These are phyloP conservation scores for Exophiala oligosperma DNA, from an alignment of 2,329 filamentous ascomycete genomes.

Conservation along the genomic window DNA sequence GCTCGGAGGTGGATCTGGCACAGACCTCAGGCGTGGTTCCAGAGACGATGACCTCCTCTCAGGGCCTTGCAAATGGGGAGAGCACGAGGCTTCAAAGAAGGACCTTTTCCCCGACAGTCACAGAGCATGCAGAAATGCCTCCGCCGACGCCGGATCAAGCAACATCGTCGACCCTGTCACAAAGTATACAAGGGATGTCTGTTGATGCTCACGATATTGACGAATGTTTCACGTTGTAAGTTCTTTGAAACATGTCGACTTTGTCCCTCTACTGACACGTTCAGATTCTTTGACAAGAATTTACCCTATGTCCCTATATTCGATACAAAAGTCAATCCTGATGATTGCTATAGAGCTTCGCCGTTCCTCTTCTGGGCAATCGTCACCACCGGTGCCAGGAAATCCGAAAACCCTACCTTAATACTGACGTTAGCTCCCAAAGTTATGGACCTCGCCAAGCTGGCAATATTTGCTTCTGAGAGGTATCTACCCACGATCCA, in stretches of 20 bases:
- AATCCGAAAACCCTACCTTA: constrained; percentile 54
- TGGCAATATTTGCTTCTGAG: constrained; percentile 13
- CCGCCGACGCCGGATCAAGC: too few relatives aligned
- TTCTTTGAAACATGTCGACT: not conserved
- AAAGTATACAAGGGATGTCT: constrained; percentile 7
- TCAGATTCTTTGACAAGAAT: constrained; percentile 58
- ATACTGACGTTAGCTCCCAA: constrained; percentile 47
- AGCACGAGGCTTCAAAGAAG: too few relatives aligned
- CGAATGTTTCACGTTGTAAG: constrained; percentile 36
- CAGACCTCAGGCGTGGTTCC: too few relatives aligned
- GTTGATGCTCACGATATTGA: constrained; percentile 16
- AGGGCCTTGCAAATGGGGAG: too few relatives aligned
- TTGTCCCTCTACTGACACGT: not conserved
- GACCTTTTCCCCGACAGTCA: too few relatives aligned
- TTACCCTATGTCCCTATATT: constrained; percentile 64
- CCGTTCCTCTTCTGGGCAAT: constrained; percentile 67
- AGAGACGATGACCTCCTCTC: too few relatives aligned
- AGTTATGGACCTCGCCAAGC: constrained; percentile 10
- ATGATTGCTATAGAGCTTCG: constrained; percentile 59
- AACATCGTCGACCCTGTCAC: not conserved
- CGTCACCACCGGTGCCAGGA: constrained; percentile 61
- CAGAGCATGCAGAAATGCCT: too few relatives aligned
- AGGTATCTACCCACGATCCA: constrained; percentile 13
- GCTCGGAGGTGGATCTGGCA: too few relatives aligned
- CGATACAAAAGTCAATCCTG: constrained; percentile 52